Evolutionary conservation across 192 early-diverging fungal genomes (phyloP), one percentile per base, ranked within the genome.

Genomic region (Allomyces javanicus): DNA sequence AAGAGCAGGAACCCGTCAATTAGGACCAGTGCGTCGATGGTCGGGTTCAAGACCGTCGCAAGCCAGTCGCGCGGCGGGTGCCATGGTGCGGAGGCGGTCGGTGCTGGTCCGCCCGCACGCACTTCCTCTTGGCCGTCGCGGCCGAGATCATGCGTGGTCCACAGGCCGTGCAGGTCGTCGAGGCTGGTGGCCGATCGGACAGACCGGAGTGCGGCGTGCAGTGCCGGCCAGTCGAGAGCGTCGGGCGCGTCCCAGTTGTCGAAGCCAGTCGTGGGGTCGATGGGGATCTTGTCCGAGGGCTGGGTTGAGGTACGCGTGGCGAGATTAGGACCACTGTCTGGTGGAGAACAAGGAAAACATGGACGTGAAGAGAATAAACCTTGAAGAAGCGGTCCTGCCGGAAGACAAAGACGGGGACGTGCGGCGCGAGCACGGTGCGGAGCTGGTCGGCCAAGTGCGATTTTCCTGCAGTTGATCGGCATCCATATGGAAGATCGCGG

Each of bases 1-100:
- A 82, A 89, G 45, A 94, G 78, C 63, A 94, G 75, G 66, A 94
- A 89, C 10, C 92, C 92, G 67, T 94, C 92, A 21, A 87, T 73
- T 12, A 89, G 74, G 40, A 83, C 66, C 65, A 82, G 62, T 65
- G 50, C 58, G 66, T 22, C 44, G 23, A 44, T 45, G 25, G 12
- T 67, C 33, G 1, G 62, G 33, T 5, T 65, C 22, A 65, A 50
- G 22, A 62, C 24, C 61, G 62, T 25, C 58, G 10, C 24, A 65
- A 17, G n/a, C 65, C 22, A 62, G 58, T 61, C 24, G 62, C 55
- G 40, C 64, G 44, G 21, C 67, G 44, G 33, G 61, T 50, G 10
- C 24, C 65, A 40, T 67, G 63, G 17, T 72, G 69, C n/a, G 24
- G 4, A 4, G 67, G 40, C 22, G 65, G 63, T 10, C 55, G 21